phyloP scores from a whole-genome alignment of 768 basidiomycete genomes.

The Lentinula detonsa region DNA sequence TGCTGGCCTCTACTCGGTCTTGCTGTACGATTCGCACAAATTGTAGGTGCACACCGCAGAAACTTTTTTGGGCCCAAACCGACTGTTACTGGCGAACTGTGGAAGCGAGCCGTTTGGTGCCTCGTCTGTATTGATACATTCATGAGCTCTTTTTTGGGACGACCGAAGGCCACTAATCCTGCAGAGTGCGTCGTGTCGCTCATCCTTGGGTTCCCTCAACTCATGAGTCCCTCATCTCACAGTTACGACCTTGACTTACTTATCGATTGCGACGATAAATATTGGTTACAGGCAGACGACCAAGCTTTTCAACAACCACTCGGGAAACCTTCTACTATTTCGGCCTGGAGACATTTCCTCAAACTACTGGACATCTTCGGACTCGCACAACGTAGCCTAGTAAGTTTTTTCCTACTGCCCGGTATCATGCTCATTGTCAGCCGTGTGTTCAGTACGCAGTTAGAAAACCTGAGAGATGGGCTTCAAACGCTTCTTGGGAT shows the following conservation, averaged over 20 bases:
- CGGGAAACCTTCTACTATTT: background rate
- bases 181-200: background rate
- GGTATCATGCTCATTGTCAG: background rate
- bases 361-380: slow-evolving; percentile 42
- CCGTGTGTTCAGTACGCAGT: background rate
- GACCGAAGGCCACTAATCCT: slow-evolving; percentile 23
- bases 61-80: slow-evolving; percentile 23
- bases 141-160: slow-evolving; percentile 37
- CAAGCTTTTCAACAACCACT: slow-evolving; percentile 44
- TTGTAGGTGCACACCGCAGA: slow-evolving; percentile 63
- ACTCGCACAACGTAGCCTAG: slow-evolving; percentile 43
- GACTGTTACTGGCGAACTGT: slow-evolving; percentile 62
- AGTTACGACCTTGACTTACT: slow-evolving; percentile 55
- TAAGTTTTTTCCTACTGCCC: slow-evolving; percentile 15
- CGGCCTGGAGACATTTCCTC: slow-evolving; percentile 31
- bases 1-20: slow-evolving; percentile 61
- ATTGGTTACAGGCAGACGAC: slow-evolving; percentile 37
- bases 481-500: background rate
- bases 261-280: slow-evolving; percentile 53
- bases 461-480: background rate
- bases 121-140: slow-evolving; percentile 4
- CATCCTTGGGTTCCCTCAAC: slow-evolving; percentile 13
- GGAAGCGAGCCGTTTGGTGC: slow-evolving; percentile 69
- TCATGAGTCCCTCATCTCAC: slow-evolving; percentile 14
- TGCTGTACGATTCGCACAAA: slow-evolving; percentile 64